Evolutionary conservation across 1,284 basidiomycete genomes (phyloP), one percentile per base, ranked within the genome.

Genomic region (Ceratobasidium sp.): DNA sequence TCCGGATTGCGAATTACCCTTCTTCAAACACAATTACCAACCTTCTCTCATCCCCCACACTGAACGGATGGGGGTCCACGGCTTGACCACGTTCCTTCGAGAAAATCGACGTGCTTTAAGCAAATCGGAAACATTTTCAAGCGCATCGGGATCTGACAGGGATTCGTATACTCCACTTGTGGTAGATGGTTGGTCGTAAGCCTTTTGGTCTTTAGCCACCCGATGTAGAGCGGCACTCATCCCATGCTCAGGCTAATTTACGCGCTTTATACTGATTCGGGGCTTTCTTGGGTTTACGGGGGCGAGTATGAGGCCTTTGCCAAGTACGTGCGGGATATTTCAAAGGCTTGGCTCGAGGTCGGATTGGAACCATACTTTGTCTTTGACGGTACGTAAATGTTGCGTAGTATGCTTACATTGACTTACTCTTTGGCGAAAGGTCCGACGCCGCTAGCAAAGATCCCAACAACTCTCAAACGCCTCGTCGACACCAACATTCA

Each of bases 181-280:
- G 1, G 85, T 95, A 43, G 93, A 96, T 80, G 92, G 87, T 49
- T 93, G 90, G 92, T 93, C 92, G 93, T 94, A 77, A 87, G 92
- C 86, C 54, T 32, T 53, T 20, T 27, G 13, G 2, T 25, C 38
- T 12, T 43, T 54, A 31, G 32, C 32, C 34, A 64, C 67, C 45
- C 71, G 20, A 38, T 27, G 6, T 27, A 27, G 22, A 25, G 29
- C n/a, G n/a, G n/a, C n/a, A n/a, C n/a, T n/a, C n/a, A n/a, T n/a
- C n/a, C n/a, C n/a, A n/a, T n/a, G n/a, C 57, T 8, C 75, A 95
- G 93, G 32, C 89, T 96, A 78, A 90, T 95, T 72, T 94, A 88
- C 77, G 83, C 86, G 71, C 74, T 94, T 13, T 84, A 91, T 72
- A 80, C 84, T 45, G 83, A 84, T 70, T 85, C 86, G 1, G 82